Conservation (phyloP, 768 basidiomycete species). For the Mycena chlorophos region DNA sequence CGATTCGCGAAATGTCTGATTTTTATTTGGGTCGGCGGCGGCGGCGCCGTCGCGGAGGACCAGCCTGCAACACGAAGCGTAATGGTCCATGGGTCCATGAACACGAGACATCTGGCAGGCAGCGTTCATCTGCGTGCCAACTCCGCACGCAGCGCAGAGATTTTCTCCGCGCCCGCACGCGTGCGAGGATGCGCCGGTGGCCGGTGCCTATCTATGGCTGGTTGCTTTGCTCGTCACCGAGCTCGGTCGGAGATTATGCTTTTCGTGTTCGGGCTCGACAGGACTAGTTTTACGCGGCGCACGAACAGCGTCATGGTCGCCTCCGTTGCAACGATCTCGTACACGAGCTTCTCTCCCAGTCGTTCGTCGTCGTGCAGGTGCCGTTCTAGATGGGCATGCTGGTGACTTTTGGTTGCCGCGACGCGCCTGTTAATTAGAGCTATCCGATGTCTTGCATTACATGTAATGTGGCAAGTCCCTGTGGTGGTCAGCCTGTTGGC, state of each 20-base stretch:
- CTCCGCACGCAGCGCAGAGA: too few species aligned
- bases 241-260: conserved; percentile 15
- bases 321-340: not conserved
- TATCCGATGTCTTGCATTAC: too few species aligned
- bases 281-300: not conserved
- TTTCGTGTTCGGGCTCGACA: conserved; percentile 7
- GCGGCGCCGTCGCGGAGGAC: too few species aligned
- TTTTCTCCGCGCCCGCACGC: too few species aligned
- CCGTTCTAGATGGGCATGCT: too few species aligned
- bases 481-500: too few species aligned
- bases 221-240: conserved; percentile 19
- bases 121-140: too few species aligned
- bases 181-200: too few species aligned
- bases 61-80: conserved; percentile 3
- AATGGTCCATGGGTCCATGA: conserved; percentile 6
- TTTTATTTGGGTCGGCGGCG: too few species aligned
- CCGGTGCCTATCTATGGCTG: not conserved
- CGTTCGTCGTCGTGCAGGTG: not conserved
- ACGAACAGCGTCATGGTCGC: not conserved
- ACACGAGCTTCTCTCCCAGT: not conserved
- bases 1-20: conserved; percentile 18
- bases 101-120: conserved; percentile 21
- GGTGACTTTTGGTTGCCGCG: too few species aligned
- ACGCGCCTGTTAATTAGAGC: too few species aligned
- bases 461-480: too few species aligned